phyloP scores from a whole-genome alignment of 2,329 filamentous ascomycete species.

The Colletotrichum sp. region DNA sequence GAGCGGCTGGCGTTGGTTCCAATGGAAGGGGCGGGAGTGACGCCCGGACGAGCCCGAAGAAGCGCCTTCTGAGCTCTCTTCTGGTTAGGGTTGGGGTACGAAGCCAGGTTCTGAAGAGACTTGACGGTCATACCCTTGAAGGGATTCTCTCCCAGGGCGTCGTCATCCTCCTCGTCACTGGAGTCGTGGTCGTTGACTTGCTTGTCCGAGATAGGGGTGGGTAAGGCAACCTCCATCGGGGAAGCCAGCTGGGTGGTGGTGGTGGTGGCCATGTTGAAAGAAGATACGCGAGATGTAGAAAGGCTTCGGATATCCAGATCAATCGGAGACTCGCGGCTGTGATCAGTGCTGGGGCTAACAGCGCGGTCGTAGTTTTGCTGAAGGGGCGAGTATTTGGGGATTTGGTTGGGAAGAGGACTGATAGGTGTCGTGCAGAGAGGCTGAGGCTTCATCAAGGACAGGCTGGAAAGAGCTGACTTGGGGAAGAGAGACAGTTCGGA shows the following conservation, averaged over 20 bases:
- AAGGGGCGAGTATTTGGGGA: constrained; percentile 52
- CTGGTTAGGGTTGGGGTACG: constrained; percentile 61
- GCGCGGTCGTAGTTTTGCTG: constrained; percentile 61
- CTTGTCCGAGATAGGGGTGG: constrained; percentile 25
- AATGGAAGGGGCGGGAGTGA: constrained; percentile 17
- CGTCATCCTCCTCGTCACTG: constrained; percentile 29
- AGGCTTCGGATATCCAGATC: constrained; percentile 13
- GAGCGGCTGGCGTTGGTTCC: constrained; percentile 21
- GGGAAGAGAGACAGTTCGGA: constrained; percentile 40
- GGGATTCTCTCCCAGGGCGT: constrained; percentile 30
- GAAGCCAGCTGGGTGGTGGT: constrained; percentile 19
- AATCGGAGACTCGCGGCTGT: background rate
- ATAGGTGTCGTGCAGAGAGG: constrained; percentile 24
- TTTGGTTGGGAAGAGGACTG: constrained; percentile 18
- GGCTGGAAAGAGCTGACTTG: constrained; percentile 37
- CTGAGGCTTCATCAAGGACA: constrained; percentile 38
- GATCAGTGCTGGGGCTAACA: constrained; percentile 39
- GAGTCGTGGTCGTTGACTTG: constrained; percentile 26
- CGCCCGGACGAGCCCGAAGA: constrained; percentile 29
- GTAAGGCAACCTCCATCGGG: constrained; percentile 25
- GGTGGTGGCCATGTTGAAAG: constrained; percentile 27
- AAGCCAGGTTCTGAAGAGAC: constrained; percentile 58
- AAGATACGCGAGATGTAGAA: constrained; percentile 29
- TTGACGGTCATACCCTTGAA: constrained; percentile 49
- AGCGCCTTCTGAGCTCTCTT: constrained; percentile 55